Evolutionary conservation across 108 stramenopile species (phyloP).

Genomic region (Asterionellopsis glacialis): DNA sequence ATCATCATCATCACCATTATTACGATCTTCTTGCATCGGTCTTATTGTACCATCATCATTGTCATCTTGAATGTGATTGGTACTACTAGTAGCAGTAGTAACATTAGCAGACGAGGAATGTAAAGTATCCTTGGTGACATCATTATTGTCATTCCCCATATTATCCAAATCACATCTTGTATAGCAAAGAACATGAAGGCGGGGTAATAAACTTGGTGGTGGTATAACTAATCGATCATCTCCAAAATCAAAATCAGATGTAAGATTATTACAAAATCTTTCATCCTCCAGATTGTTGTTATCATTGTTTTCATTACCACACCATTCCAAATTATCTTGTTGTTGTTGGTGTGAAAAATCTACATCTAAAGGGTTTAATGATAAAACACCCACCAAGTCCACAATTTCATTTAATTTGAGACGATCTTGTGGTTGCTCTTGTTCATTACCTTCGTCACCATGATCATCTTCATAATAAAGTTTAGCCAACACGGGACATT

Average conservation of each 20-base stretch:
- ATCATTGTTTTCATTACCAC: too few species aligned
- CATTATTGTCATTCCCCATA: background rate
- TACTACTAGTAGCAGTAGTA: background rate
- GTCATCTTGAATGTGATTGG: background rate
- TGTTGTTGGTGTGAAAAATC: slow-evolving; percentile 13
- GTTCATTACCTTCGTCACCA: background rate
- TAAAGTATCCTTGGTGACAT: background rate
- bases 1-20: background rate
- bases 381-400: slow-evolving; percentile 41
- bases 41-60: too few species aligned
- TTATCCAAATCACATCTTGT: slow-evolving; percentile 29
- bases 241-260: background rate
- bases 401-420: slow-evolving; percentile 50
- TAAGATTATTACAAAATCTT: background rate
- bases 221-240: slow-evolving; percentile 8
- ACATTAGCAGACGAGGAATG: background rate
- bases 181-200: slow-evolving; percentile 47
- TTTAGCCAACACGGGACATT: slow-evolving; percentile 47
- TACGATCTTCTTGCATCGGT: background rate
- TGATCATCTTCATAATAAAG: slow-evolving; percentile 39
- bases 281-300: background rate
- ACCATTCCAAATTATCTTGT: too few species aligned
- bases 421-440: background rate
- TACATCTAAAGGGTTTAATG: slow-evolving; percentile 35
- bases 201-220: slow-evolving; percentile 46